Percentiles rank a stretch among this genome's conserved stretches.
phyloP scores from a whole-genome alignment of 495 filamentous ascomycete species.

The Neurospora sp. region DNA sequence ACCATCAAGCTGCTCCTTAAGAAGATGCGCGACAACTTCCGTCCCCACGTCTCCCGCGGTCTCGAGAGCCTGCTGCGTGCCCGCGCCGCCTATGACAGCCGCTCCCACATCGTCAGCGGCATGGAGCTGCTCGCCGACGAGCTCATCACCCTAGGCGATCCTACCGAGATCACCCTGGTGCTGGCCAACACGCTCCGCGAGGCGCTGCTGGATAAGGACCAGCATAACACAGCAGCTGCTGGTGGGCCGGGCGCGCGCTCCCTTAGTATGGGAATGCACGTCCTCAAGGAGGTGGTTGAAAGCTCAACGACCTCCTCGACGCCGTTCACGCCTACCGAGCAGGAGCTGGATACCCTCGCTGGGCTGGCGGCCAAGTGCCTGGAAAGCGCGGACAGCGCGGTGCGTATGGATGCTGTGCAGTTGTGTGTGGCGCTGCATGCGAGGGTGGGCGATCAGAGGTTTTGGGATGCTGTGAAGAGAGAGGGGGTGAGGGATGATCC shows the following conservation, averaged over 20 bases:
- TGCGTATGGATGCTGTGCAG: conserved; percentile 67
- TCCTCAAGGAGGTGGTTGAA: conserved; percentile 45
- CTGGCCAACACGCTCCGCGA: conserved; percentile 30
- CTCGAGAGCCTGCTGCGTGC: conserved; percentile 60
- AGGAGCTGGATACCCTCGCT: conserved; percentile 39
- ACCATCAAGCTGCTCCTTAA: conserved; percentile 71
- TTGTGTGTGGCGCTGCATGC: conserved; percentile 66
- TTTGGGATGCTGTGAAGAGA: conserved; percentile 52
- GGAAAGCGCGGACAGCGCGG: conserved; percentile 61
- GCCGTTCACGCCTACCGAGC: conserved; percentile 30
- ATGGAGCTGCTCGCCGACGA: conserved; percentile 45
- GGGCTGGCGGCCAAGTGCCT: conserved; percentile 51
- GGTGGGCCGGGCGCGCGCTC: conserved; percentile 11
- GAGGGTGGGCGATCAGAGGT: conserved; percentile 51
- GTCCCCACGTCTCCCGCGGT: conserved; percentile 52
- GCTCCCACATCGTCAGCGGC: conserved; percentile 43
- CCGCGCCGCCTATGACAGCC: conserved; percentile 48
- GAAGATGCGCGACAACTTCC: conserved; percentile 53
- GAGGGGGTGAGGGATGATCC: conserved; percentile 50
- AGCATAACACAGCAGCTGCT: conserved; percentile 13
- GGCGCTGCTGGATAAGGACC: conserved; percentile 7
- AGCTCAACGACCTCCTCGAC: conserved; percentile 10
- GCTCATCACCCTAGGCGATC: conserved; percentile 41
- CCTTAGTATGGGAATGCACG: conserved; percentile 51
- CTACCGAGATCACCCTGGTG: conserved; percentile 36